phyloP scores from a whole-genome alignment of 495 filamentous ascomycete genomes.

The Hyaloscypha hepaticicola region DNA sequence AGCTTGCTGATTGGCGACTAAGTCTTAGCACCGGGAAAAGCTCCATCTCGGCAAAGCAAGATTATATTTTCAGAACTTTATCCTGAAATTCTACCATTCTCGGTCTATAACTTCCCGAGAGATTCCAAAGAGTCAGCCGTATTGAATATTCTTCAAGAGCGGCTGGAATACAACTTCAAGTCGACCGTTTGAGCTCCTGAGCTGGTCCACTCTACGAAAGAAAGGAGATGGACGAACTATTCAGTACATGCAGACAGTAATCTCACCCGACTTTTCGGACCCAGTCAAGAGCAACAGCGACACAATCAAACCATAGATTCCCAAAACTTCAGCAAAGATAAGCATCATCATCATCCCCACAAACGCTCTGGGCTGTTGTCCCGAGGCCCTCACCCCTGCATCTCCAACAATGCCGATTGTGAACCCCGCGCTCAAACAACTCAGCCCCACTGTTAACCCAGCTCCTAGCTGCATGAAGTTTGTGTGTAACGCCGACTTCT shows the following conservation, averaged over 20 bases:
- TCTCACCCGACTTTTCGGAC: background rate
- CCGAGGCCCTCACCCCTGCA: constrained; percentile 80
- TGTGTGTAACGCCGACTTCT: constrained; percentile 47
- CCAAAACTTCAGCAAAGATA: constrained; percentile 91
- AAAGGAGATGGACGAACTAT: background rate
- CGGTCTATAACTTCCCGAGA: background rate
- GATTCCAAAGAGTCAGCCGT: background rate
- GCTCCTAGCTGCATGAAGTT: constrained; percentile 48
- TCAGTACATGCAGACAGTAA: background rate
- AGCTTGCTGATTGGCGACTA: background rate
- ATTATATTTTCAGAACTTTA: background rate
- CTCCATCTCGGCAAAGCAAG: background rate
- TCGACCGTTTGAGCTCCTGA: background rate
- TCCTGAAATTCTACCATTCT: background rate
- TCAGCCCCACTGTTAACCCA: constrained; percentile 47
- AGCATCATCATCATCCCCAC: constrained; percentile 94
- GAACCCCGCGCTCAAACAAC: constrained; percentile 79
- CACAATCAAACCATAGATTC: constrained; percentile 37
- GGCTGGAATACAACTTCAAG: background rate
- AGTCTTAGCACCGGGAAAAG: background rate
- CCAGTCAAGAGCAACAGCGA: constrained; percentile 17
- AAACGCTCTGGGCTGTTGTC: constrained; percentile 85
- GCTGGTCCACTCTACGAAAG: background rate
- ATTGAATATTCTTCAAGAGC: background rate
- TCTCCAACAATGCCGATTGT: constrained; percentile 91